Evolutionary conservation across 805 yeast genomes (phyloP), one percentile per base, ranked within the genome.

Genomic region (Vanderwaltozyma verrucispora): DNA sequence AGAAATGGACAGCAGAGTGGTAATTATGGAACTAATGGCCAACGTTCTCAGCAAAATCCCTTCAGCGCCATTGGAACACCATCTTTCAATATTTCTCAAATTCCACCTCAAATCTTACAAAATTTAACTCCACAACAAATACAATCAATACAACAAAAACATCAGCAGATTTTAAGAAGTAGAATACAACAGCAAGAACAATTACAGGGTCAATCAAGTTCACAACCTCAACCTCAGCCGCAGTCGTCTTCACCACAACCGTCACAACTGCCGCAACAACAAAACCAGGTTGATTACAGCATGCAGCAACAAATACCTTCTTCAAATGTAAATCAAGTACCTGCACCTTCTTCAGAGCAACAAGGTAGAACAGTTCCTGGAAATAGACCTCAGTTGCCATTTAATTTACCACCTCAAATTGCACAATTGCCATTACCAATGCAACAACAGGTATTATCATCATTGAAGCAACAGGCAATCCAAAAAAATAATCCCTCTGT

Each of bases 51-150:
- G n/a, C 27, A 18, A n/a, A 37, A 38, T 21, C 41, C 41, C 2
- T 54, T 56, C 21, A 53, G 54, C 31, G 54, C 53, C 30, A 52
- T 59, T 23, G 63, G 63, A 14, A 59, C 62, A 3, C 60, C 62
- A 13, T 44, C 57, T 5, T 59, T 59, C 33, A 55, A 46, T 35
- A 46, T 59, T 24, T 48, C 59, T 5, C 62, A 58, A 34, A 51
- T 58, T 27, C 62, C 63, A 18, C 52, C 49, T 12, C 53, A 54
- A n/a, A 46, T 59, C 19, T 37, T 56, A 13, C 61, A 56, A 39
- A 50, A 50, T 33, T 38, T 59, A 30, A 49, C 55, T 1, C 57
- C 54, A 28, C 51, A 46, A n/a, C 62, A 56, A 38, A 40, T 56
- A 20, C 59, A 51, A 33, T 47, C 54, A 50, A 56, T 56, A 14